Percentiles rank a stretch among this genome's conserved stretches.
Conservation (phyloP, 140 eudicot genomes). For the Ambrosia hybrid region DNA sequence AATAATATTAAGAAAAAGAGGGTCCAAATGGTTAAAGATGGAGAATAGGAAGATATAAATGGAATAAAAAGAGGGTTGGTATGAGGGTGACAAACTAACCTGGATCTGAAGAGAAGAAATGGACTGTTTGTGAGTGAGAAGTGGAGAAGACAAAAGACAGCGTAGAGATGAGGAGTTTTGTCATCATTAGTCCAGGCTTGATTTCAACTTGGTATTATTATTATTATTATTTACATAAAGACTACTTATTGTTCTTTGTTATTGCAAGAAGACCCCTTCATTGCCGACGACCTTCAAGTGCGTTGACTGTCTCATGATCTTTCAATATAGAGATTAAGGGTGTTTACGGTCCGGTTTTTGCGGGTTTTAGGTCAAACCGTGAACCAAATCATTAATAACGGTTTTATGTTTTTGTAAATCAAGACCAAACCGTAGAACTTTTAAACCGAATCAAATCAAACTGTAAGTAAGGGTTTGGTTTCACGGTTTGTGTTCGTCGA, state of each 20-base stretch:
- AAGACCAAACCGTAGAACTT: too few relatives aligned
- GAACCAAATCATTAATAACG: too few relatives aligned
- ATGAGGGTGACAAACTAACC: conserved; percentile 33
- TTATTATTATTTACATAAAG: conserved; percentile 15
- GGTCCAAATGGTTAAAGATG: conserved; percentile 9
- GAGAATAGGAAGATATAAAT: conserved; percentile 4
- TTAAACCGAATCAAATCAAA: too few relatives aligned
- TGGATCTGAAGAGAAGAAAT: conserved; percentile 40
- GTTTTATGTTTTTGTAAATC: too few relatives aligned
- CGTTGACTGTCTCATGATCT: too few relatives aligned
- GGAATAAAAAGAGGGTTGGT: background rate
- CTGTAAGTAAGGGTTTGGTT: too few relatives aligned
- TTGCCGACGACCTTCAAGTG: too few relatives aligned
- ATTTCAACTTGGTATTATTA: conserved; percentile 20
- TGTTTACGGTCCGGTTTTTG: too few relatives aligned
- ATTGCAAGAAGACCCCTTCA: background rate
- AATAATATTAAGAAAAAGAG: background rate
- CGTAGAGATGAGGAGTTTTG: conserved; percentile 17
- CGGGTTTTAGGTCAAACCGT: too few relatives aligned
- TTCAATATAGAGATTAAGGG: too few relatives aligned
- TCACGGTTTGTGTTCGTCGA: too few relatives aligned
- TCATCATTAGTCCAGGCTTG: conserved; percentile 23
- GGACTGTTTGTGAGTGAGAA: conserved; percentile 28
- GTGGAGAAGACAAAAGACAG: conserved; percentile 36
- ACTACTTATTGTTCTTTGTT: conserved; percentile 17